Evolutionary conservation across 1,139 yeast genomes (phyloP), one percentile per base, ranked within the genome.

Genomic region (Candida sp.): DNA sequence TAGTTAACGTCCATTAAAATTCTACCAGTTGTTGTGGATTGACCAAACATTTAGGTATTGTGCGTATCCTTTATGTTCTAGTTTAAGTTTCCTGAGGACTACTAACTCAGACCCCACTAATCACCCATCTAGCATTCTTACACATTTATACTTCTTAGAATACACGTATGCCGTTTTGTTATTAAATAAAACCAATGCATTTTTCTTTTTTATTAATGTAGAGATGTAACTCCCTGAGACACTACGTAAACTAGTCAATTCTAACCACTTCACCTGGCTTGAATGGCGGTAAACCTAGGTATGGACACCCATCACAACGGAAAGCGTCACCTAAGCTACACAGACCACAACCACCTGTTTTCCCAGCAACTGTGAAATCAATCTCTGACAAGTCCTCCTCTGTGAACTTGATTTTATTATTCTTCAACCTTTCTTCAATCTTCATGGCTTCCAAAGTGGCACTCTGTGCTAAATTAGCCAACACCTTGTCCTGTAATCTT

Each of bases 321-420:
- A 94, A 94, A 0, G 99, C 99, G 69, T 94, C 99, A 39, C 99
- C 99, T 51, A 94, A 79, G 0, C 98, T 87, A 74, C 99, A 94
- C 8, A 96, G 90, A 23, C 97, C 97, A 73, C 99, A 94, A 1
- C 98, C 97, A 33, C 98, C 98, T 31, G 88, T 84, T 69, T 93
- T 94, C 37, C 98, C 98, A 57, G 92, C 91, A 12, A 93, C 85
- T 1, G 99, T 94, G 70, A 94, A 96, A 67, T 96, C 99, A 52
- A 96, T 85, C 67, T 94, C 99, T 3, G 94, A 77, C 62, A 85
- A 75, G 54, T 88, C 98, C 50, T 85, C 84, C 12, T 80, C 80
- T 25, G 79, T 73, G 54, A 90, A 84, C 60, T 84, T 80, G 28
- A 92, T 81, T 70, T 57, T 60, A 57, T 48, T 48, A 58, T 67